Evolutionary conservation across 2,329 filamentous ascomycete genomes (phyloP), one percentile per base, ranked within the genome.

Genomic region (Aureobasidium sp.): DNA sequence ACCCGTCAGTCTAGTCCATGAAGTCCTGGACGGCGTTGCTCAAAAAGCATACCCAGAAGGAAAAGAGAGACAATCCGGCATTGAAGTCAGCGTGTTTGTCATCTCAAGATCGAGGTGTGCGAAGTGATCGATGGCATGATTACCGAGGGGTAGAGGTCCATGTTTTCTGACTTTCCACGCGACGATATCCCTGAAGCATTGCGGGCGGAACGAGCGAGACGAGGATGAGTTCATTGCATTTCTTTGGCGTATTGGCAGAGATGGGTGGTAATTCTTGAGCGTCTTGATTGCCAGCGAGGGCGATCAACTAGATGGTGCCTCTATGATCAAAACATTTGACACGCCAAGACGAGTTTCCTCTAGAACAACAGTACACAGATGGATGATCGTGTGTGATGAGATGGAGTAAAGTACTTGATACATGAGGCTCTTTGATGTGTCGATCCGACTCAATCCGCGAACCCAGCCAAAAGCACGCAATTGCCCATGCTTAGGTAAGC

Each of bases 11-110:
- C 72, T 86, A n/a, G 77, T 85, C 44, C 77, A 82, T 62, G 81
- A 84, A 65, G 79, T 87, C 15, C 72, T 85, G 47, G 79, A 85
- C 48, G 82, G 82, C 6, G 80, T 87, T n/a, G 77, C 76, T 42
- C 77, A 75, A 56, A 75, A 79, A 62, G 74, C 76, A 27, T 82
- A 82, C 66, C 74, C 67, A 27, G 71, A 73, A 50, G 76, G 73
- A 60, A 74, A 70, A 53, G 75, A 75, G 63, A 78, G 78, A 47
- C 75, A 70, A 31, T 70, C 70, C n/a, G 78, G 77, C 9, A 69
- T 81, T 5, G 78, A 80, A 64, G 71, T 81, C 6, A 75, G 77
- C 33, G 73, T 80, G 3, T 80, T 80, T 65, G 74, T 81, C 29
- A 73, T 81, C 58, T 69, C 68, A 66, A 68, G 73, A 60, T 69